phyloP scores from a whole-genome alignment of 176 grass and related monocot species.

The Cenchrus americanus region DNA sequence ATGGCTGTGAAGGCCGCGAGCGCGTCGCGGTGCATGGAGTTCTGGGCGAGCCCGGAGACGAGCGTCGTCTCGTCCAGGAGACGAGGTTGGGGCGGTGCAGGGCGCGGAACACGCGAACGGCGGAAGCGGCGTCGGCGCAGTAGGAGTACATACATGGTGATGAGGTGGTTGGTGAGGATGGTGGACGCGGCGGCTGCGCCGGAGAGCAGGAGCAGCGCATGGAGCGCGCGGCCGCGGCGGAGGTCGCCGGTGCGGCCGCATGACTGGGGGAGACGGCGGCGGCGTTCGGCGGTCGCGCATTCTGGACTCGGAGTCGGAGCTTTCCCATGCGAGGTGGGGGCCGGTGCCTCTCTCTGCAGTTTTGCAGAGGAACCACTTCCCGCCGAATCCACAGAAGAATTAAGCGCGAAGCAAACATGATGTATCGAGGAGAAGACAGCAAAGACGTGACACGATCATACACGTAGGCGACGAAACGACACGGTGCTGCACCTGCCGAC shows the following conservation, averaged over 20 bases:
- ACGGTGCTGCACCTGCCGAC: too few species aligned
- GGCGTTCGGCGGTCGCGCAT: constrained; percentile 32
- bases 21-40: constrained; percentile 45
- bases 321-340: constrained; percentile 30
- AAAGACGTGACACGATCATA: too few species aligned
- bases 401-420: too few species aligned
- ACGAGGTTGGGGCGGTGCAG: constrained; percentile 57
- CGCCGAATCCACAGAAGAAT: too few species aligned
- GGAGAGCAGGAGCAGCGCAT: constrained; percentile 49
- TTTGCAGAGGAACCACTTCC: too few species aligned
- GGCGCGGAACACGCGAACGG: constrained; percentile 50
- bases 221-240: constrained; percentile 44
- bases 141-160: constrained; percentile 79
- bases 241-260: constrained; percentile 49
- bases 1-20: constrained; percentile 56
- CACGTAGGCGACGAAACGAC: too few species aligned
- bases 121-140: constrained; percentile 53
- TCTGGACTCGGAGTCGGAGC: not conserved
- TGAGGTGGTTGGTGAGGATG: constrained; percentile 73
- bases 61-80: constrained; percentile 67
- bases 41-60: constrained; percentile 49
- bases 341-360: too few species aligned
- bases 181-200: constrained; percentile 44
- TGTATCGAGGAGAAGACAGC: too few species aligned
- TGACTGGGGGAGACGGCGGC: constrained; percentile 46